phyloP scores from a whole-genome alignment of 495 filamentous ascomycete species.

The Lasiosphaeria hispida region DNA sequence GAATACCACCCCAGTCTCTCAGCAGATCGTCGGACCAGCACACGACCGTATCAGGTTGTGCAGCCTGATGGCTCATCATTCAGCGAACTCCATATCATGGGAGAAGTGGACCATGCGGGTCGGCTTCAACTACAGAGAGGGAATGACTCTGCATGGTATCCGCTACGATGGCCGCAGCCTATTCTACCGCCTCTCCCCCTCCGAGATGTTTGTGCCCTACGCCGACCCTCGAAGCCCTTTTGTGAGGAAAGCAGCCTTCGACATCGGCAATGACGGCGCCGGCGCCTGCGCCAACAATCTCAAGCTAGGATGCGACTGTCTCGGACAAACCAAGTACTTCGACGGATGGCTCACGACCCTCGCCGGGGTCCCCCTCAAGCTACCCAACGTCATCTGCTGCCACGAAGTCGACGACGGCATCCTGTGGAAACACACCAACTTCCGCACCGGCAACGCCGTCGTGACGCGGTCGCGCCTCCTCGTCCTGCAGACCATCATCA shows the following conservation, averaged over 20 bases:
- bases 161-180: conserved; percentile 61
- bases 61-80: conserved; percentile 80
- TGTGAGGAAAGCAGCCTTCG: conserved; percentile 72
- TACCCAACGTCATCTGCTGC: conserved; percentile 70
- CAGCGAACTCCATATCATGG: conserved; percentile 54
- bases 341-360: conserved; percentile 52
- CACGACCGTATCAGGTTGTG: conserved; percentile 73
- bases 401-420: conserved; percentile 71
- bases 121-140: conserved; percentile 69
- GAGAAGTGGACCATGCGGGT: conserved; percentile 71
- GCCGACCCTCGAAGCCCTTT: conserved; percentile 66
- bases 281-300: conserved; percentile 70
- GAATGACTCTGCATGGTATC: conserved; percentile 62
- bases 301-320: conserved; percentile 62
- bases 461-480: conserved; percentile 66
- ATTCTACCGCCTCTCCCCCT: conserved; percentile 63
- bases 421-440: conserved; percentile 78
- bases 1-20: conserved; percentile 72
- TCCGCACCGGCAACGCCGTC: conserved; percentile 61
- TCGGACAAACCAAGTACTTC: conserved; percentile 72
- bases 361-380: conserved; percentile 53
- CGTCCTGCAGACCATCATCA: conserved; percentile 72
- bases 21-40: conserved; percentile 52
- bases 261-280: conserved; percentile 69
- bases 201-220: conserved; percentile 79